Evolutionary conservation across 208 protist species (phyloP), one percentile per base, ranked within the genome.

Genomic region (Kentomonas sorsogonicus): DNA sequence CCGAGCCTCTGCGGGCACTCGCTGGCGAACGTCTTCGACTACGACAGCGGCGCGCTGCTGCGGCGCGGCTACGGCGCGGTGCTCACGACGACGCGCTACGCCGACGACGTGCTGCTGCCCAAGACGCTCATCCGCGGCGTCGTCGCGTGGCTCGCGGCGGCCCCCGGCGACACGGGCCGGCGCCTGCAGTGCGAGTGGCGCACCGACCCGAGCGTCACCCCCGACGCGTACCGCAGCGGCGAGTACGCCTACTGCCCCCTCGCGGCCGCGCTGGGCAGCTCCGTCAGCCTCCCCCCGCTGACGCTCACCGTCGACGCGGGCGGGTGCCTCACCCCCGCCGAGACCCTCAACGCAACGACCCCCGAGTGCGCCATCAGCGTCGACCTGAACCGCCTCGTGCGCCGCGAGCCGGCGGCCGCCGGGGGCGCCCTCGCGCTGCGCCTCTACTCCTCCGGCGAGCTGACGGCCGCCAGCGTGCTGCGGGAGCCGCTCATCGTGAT

Each of bases 81-180:
- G 3, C 50, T 87, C 18, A 51, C 63, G 16, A 74, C 68, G 9
- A 50, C 53, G 7, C 53, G 57, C 22, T 57, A 70, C n/a, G 68
- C 70, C 1, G 56, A 67, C 1, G 18, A 33, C 10, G 11, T 90
- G n/a, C 22, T 67, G 0, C 53, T 91, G 16, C 83, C 83, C 0
- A 48, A 38, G n/a, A 77, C 87, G 62, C 53, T 87, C 7, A 86
- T 91, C 25, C 50, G 59, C 13, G 25, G 39, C 22, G 52, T 89
- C 5, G 47, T 52, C 11, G 55, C 70, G 30, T 89, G 82, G 78
- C 56, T 84, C 2, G 54, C 57, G 0, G 30, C 0, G 3, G 5
- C 9, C 0, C 4, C n/a, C 16, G 41, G 55, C 31, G 51, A 6
- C 16, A 20, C 18, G 1, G 15, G 2, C 26, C 0, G 38, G 45